Evolutionary conservation across 1,284 basidiomycete species (phyloP), one percentile per base, ranked within the genome.

Genomic region (Ceratobasidium sp.): DNA sequence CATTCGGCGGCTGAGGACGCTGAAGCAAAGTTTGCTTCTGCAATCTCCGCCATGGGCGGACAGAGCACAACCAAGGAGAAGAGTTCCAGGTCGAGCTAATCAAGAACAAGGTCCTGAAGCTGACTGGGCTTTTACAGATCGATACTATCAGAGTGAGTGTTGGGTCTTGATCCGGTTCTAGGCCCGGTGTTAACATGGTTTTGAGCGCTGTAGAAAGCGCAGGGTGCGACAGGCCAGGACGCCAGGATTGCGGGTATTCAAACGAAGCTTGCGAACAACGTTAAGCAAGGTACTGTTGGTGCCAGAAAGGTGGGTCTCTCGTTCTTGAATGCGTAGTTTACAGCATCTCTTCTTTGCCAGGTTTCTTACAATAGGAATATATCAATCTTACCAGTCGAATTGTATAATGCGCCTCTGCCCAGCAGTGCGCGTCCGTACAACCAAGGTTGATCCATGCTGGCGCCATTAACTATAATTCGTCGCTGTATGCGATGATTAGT

Each of bases 21-120:
- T 17, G 61, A 64, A 19, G 22, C 61, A 13, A 64, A 44, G n/a
- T 64, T 64, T n/a, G 22, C 7, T 43, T 43, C 40, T 29, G 61
- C 61, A 7, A 64, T 64, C 17, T 37, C 61, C 40, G 61, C 61
- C 22, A 37, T 37, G 1, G 61, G 61, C 6, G 61, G 61, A 7
- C 34, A 43, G 43, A 64, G 19, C 5, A 64, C 61, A 5, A 44
- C 61, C 25, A 70, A 71, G 81, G 85, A 85, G 9, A 22, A 7
- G 44, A 9, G 5, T 22, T 65, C 25, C 64, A 65, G 44, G n/a
- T 5, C 6, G 64, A 43, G 43, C 8, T 25, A n/a, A 65, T 65
- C 22, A 44, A 46, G n/a, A 65, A 65, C 43, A 65, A 65, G 43
- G 64, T 65, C 11, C 25, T 65, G 5, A 65, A 65, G 64, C 11